These are phyloP conservation scores for Petrea volubilis DNA, from an alignment of 257 asterid species.

Conservation along the genomic window DNA sequence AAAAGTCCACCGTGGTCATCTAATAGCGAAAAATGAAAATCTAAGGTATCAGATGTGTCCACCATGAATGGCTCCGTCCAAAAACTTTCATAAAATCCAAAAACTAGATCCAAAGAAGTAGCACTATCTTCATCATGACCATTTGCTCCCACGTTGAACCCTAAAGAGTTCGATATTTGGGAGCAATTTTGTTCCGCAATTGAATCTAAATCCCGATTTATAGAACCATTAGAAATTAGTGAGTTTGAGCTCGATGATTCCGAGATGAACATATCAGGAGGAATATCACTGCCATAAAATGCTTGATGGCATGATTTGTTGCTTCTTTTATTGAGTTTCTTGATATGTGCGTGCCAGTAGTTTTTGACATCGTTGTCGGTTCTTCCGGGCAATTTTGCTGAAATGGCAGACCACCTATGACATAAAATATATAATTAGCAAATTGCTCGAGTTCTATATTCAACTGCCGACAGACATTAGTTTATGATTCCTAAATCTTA, in stretches of 20 bases:
- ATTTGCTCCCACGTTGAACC: neutral
- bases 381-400: constrained; percentile 17
- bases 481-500: too few relatives aligned
- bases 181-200: neutral
- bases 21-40: neutral
- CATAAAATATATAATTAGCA: neutral
- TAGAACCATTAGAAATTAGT: constrained; percentile 6
- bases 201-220: neutral
- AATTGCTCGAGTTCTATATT: neutral
- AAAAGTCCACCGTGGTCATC: neutral
- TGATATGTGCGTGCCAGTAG: constrained; percentile 1
- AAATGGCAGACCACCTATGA: constrained; percentile 16
- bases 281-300: neutral
- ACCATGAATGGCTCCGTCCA: neutral
- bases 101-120: neutral
- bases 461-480: too few relatives aligned
- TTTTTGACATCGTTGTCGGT: constrained; percentile 16
- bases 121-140: neutral
- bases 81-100: neutral
- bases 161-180: neutral
- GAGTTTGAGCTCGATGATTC: constrained; percentile 25
- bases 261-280: constrained; percentile 17
- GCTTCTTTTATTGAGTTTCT: neutral
- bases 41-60: neutral
- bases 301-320: neutral